Base-by-base conservation (phyloP, 306 rosid genomes). In the Phaseolus lunatus region DNA sequence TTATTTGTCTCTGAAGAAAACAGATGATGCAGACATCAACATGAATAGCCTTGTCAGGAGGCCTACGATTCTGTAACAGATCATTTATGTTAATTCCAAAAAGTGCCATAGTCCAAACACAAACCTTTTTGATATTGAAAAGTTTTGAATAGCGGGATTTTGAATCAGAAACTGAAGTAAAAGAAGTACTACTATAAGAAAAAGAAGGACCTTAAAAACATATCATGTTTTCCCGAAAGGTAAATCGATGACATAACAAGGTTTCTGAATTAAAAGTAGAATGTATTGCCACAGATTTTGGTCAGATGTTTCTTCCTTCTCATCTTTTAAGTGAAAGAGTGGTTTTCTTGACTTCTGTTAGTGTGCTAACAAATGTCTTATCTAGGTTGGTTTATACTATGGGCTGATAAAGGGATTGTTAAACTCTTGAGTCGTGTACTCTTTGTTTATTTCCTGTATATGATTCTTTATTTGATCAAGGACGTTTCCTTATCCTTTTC, bases 121-220 rank as follows among this genome's bases (percentile, higher is more conserved):
- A 43, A 58, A 27, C 47, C 47, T 73, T 73, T n/a, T 59, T 3
- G 9, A 75, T 57, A 74, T 29, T 13, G 16, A 18, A 75, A 75
- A 29, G 11, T 47, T 63, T 19, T 62, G 63, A 20, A 63, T 23
- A 31, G 18, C 5, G 3, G 22, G 45, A 16, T 74, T 26, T n/a
- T 5, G 44, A 44, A 59, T 44, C 18, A 44, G 45, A 74, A 59
- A 24, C 57, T 1, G 47, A 47, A 33, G 15, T 19, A 53, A 44
- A 59, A 15, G 3, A 53, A 24, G 31, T 44, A 18, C 43, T 13
- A 35, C 24, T n/a, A 3, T 59, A 58, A 43, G 45, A 58, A 15
- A 29, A 26, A 26, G 57, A 57, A 43, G 1, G 58, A 43, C 69
- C 29, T 24, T 11, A 73, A 39, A 58, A 26, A n/a, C n/a, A n/a